Evolutionary conservation across 805 yeast genomes (phyloP).

Genomic region (Groenewaldozyma tartarivorans): DNA sequence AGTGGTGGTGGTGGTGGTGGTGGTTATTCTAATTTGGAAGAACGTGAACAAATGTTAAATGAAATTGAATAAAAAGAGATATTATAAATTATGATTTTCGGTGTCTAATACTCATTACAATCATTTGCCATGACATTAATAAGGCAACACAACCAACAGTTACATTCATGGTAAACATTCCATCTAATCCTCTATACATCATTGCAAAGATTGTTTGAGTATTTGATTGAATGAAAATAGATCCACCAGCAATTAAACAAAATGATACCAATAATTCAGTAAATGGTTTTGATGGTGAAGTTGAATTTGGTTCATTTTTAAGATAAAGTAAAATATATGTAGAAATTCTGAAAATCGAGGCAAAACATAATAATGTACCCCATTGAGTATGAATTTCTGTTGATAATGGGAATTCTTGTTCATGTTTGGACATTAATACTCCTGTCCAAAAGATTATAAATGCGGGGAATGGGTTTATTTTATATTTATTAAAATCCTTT

Average conservation of each 20-base stretch:
- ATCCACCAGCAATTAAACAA: slow-evolving; percentile 77
- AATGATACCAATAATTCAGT: slow-evolving; percentile 78
- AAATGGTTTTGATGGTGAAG: slow-evolving; percentile 60
- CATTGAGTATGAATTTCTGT: slow-evolving; percentile 83
- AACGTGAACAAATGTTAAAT: neutral
- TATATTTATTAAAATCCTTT: slow-evolving; percentile 10
- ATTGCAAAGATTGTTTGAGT: slow-evolving; percentile 76
- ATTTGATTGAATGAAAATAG: slow-evolving; percentile 85
- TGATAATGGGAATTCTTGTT: slow-evolving; percentile 69
- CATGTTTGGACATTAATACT: slow-evolving; percentile 86
- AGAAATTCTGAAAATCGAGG: slow-evolving; percentile 62
- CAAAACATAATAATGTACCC: slow-evolving; percentile 81
- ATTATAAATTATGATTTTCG: slow-evolving; percentile 3
- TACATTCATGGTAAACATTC: slow-evolving; percentile 86
- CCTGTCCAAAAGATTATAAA: slow-evolving; percentile 96
- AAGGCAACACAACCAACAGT: slow-evolving; percentile 71
- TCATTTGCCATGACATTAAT: slow-evolving; percentile 83
- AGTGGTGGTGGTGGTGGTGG: neutral
- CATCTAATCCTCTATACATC: slow-evolving; percentile 72
- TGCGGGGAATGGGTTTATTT: slow-evolving; percentile 88
- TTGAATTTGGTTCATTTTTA: slow-evolving; percentile 21
- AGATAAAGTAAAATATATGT: slow-evolving; percentile 52
- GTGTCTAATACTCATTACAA: slow-evolving; percentile 40
- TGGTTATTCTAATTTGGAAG: slow-evolving; percentile 1
- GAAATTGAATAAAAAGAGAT: neutral